Evolutionary conservation across 1,284 basidiomycete species (phyloP).

Genomic region (Ganoderma meredithae): DNA sequence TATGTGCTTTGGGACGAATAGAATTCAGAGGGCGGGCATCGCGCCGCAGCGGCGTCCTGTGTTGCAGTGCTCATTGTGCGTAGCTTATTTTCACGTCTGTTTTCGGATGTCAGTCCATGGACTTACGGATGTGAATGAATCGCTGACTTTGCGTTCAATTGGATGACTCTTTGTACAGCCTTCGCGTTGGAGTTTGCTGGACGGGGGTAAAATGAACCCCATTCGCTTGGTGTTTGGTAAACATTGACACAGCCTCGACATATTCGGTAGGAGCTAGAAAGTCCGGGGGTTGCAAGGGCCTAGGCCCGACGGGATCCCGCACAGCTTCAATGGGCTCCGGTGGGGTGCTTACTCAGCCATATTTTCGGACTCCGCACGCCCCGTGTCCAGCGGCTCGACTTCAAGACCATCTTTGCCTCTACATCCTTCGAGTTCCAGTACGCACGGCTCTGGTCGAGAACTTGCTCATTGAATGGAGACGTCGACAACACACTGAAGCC

Average conservation of each 20-base stretch:
- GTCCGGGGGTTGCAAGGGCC: not conserved
- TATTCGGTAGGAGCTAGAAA: not conserved
- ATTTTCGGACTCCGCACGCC: not conserved
- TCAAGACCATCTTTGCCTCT: not conserved
- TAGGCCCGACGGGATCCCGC: not conserved
- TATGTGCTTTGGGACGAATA: not conserved
- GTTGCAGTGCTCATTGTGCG: not conserved
- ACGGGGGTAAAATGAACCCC: not conserved
- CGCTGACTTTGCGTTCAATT: not conserved
- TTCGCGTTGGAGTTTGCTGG: not conserved
- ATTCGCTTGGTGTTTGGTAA: constrained; percentile 1
- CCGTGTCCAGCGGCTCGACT: not conserved
- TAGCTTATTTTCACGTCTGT: not conserved
- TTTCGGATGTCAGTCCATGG: constrained; percentile 1
- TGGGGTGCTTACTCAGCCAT: not conserved
- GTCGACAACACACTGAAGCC: not conserved
- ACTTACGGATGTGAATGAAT: not conserved
- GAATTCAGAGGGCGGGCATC: not conserved
- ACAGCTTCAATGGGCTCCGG: constrained; percentile 1
- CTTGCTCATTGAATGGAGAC: not conserved
- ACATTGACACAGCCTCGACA: not conserved
- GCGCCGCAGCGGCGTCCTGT: not conserved
- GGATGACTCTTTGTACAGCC: not conserved
- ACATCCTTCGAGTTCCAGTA: not conserved
- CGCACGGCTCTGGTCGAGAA: not conserved